Conservation (phyloP, 2,329 filamentous ascomycete genomes). For the Xylaria digitata region DNA sequence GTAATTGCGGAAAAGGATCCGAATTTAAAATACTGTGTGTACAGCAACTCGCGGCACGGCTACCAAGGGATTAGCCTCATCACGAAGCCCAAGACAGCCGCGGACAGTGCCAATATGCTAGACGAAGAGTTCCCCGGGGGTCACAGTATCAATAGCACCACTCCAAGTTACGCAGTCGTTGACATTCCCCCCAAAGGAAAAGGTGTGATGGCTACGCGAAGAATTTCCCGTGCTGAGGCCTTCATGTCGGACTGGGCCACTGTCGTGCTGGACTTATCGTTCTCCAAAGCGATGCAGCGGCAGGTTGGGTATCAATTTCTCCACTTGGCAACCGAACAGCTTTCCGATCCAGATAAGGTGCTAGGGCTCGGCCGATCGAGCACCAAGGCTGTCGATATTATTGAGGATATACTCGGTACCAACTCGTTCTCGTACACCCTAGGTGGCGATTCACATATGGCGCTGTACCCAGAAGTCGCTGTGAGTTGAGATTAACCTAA, state of each 20-base stretch:
- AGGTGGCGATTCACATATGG: constrained; percentile 44
- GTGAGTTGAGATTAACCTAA: constrained; percentile 31
- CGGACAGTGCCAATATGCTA: constrained; percentile 46
- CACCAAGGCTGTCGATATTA: constrained; percentile 42
- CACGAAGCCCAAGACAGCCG: constrained; percentile 51
- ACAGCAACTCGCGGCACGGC: constrained; percentile 44
- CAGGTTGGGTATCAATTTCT: constrained; percentile 49
- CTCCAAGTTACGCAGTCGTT: constrained; percentile 44
- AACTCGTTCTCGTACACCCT: constrained; percentile 51
- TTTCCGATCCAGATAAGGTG: constrained; percentile 47
- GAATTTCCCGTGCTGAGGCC: constrained; percentile 50
- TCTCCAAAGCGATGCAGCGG: constrained; percentile 48
- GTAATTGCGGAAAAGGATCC: constrained; percentile 33
- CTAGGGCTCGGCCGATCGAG: constrained; percentile 47
- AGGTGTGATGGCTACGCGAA: constrained; percentile 51
- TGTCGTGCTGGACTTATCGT: constrained; percentile 48
- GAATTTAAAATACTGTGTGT: constrained; percentile 43
- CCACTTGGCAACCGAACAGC: constrained; percentile 45
- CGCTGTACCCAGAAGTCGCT: constrained; percentile 43
- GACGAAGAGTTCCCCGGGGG: constrained; percentile 41
- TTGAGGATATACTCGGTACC: constrained; percentile 53
- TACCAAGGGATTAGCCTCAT: constrained; percentile 52
- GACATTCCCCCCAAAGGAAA: constrained; percentile 50
- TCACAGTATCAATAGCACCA: constrained; percentile 16
- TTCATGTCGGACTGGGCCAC: constrained; percentile 53